A percentile compares a stretch with the other conserved stretches of the same genome.
These are phyloP conservation scores for Fusarium sp. DNA, from an alignment of 2,329 filamentous ascomycete genomes.

Conservation along the genomic window DNA sequence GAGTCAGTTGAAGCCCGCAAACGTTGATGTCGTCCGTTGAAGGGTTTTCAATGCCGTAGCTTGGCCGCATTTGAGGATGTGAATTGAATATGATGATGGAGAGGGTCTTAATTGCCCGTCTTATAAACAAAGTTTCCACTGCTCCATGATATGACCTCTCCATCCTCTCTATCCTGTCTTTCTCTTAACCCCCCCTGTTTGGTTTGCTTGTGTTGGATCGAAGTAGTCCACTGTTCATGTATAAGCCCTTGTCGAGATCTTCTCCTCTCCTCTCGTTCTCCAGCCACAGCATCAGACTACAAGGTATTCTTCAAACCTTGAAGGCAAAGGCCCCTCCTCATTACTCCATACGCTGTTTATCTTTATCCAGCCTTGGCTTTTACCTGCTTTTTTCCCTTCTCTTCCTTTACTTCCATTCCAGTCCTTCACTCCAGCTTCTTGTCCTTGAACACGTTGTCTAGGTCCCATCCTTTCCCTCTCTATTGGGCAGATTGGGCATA, in stretches of 20 bases:
- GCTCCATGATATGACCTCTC: constrained; percentile 8
- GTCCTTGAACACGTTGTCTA: constrained; percentile 17
- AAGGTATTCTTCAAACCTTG: background rate
- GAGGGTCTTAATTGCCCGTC: constrained; percentile 20
- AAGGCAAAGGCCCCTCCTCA: background rate
- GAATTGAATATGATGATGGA: constrained; percentile 5
- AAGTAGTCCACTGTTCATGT: constrained; percentile 13
- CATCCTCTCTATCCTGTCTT: constrained; percentile 23
- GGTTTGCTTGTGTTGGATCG: constrained; percentile 21
- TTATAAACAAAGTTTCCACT: constrained; percentile 41
- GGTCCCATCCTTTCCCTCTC: constrained; percentile 30
- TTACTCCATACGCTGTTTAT: background rate
- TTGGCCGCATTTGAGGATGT: constrained; percentile 7
- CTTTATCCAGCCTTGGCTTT: background rate
- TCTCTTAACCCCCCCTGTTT: constrained; percentile 37
- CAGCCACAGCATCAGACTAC: background rate
- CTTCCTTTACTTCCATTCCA: constrained; percentile 1
- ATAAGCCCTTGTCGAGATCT: constrained; percentile 42
- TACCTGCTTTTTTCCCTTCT: constrained; percentile 14
- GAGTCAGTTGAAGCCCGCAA: constrained; percentile 25
- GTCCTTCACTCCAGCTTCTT: constrained; percentile 10
- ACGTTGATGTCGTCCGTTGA: constrained; percentile 23
- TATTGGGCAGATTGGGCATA: constrained; percentile 31
- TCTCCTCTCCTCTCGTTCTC: constrained; percentile 4
- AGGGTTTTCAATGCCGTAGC: constrained; percentile 15